Percentiles rank a stretch among this genome's conserved stretches.
phyloP scores from a whole-genome alignment of 2,329 filamentous ascomycete species.

The Pseudogymnoascus destructans region DNA sequence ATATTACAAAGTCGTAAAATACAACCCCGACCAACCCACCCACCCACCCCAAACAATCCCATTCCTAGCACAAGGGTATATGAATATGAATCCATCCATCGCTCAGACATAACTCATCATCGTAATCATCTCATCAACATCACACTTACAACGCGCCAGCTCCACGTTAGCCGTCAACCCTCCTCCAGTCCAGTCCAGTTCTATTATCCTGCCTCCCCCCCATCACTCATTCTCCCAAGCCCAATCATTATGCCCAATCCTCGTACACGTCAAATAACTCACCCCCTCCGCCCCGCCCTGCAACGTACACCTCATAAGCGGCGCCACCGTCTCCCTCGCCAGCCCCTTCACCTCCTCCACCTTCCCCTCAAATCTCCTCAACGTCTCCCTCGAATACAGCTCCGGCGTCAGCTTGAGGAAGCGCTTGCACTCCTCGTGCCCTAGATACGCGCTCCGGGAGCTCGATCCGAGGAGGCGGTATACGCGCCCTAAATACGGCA shows the following conservation, averaged over 20 bases:
- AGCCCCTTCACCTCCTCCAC: slow-evolving; percentile 80
- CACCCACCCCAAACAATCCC: neutral
- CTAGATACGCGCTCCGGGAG: slow-evolving; percentile 50
- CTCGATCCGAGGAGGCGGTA: slow-evolving; percentile 64
- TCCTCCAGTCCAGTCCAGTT: neutral
- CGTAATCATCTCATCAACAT: slow-evolving; percentile 4
- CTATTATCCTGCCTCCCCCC: neutral
- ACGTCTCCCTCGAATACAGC: slow-evolving; percentile 73
- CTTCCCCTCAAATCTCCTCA: slow-evolving; percentile 72
- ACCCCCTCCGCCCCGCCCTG: slow-evolving; percentile 50
- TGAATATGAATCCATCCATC: slow-evolving; percentile 2
- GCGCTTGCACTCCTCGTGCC: slow-evolving; percentile 77
- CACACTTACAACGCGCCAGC: neutral
- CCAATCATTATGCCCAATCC: slow-evolving; percentile 47
- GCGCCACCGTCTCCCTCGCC: slow-evolving; percentile 69
- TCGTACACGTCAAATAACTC: slow-evolving; percentile 52
- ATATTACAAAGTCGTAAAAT: slow-evolving; percentile 7
- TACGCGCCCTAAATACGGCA: slow-evolving; percentile 53
- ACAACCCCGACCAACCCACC: neutral
- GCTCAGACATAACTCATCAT: slow-evolving; percentile 6
- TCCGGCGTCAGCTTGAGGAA: slow-evolving; percentile 78
- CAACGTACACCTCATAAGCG: slow-evolving; percentile 72
- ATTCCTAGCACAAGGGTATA: neutral
- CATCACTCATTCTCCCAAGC: slow-evolving; percentile 35
- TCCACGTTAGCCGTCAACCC: neutral